Percentiles rank a stretch among this genome's conserved stretches.
Evolutionary conservation across 2,329 filamentous ascomycete species (phyloP).

Genomic region (Alternaria gansuensis): DNA sequence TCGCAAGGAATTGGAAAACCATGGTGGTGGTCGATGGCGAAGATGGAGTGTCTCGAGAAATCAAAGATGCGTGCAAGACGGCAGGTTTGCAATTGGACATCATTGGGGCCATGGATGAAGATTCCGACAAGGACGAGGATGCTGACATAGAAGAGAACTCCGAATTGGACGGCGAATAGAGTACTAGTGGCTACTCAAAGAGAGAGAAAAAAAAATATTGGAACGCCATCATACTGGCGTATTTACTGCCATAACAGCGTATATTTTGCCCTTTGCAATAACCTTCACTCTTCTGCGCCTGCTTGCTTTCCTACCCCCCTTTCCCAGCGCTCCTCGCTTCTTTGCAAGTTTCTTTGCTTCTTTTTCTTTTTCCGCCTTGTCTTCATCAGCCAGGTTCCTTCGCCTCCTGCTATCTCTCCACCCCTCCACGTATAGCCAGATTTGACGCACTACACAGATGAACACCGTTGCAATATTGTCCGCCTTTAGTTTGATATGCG

Average conservation of each 20-base stretch:
- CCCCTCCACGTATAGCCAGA: constrained; percentile 10
- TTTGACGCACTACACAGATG: constrained; percentile 16
- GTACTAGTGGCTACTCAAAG: neutral
- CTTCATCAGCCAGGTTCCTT: neutral
- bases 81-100: constrained; percentile 37
- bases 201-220: neutral
- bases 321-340: neutral
- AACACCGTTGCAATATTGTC: constrained; percentile 26
- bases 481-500: constrained; percentile 32
- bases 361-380: neutral
- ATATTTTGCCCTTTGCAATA: constrained; percentile 9
- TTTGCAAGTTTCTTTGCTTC: constrained; percentile 8
- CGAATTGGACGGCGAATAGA: constrained; percentile 1
- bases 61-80: constrained; percentile 38
- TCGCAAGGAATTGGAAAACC: constrained; percentile 38
- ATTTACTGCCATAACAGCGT: constrained; percentile 6
- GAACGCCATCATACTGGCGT: too few species aligned
- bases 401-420: constrained; percentile 14
- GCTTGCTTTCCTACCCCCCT: neutral
- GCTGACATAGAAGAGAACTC: neutral
- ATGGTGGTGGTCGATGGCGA: constrained; percentile 42
- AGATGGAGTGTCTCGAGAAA: constrained; percentile 31
- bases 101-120: constrained; percentile 61
- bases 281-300: neutral
- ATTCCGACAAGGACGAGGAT: constrained; percentile 1